Evolutionary conservation across 306 rosid species (phyloP).

Genomic region (Cyamopsis tetragonoloba): DNA sequence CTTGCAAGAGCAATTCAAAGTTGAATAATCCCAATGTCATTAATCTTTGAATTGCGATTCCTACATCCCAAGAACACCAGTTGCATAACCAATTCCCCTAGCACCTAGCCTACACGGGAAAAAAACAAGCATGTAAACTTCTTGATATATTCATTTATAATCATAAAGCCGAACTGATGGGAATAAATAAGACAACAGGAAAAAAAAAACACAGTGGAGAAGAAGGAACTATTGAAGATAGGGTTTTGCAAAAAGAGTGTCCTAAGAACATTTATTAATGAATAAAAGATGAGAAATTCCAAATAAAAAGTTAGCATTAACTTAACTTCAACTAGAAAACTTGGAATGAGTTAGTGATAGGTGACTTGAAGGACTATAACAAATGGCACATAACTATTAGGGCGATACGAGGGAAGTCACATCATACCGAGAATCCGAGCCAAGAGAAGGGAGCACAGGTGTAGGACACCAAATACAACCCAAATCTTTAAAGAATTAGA

Average conservation of each 20-base stretch:
- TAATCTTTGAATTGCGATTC: conserved; percentile 29
- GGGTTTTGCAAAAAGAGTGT: neutral
- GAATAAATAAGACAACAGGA: neutral
- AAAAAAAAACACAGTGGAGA: neutral
- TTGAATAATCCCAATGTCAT: conserved; percentile 32
- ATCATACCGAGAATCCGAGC: too few species aligned
- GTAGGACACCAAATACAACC: too few species aligned
- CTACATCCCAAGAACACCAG: conserved; percentile 35
- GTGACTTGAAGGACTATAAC: neutral
- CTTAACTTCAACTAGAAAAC: neutral
- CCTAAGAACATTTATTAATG: neutral
- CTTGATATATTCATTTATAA: too few species aligned
- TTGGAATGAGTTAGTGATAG: neutral
- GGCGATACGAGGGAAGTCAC: too few species aligned
- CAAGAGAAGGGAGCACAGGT: too few species aligned
- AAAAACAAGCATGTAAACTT: conserved; percentile 13
- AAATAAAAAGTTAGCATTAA: too few species aligned
- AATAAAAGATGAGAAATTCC: too few species aligned
- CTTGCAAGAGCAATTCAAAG: conserved; percentile 25
- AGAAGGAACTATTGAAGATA: neutral
- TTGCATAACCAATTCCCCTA: conserved; percentile 35
- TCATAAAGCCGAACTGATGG: neutral
- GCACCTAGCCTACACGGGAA: conserved; percentile 34
- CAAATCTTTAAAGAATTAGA: too few species aligned
- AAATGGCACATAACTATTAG: neutral